Percentiles rank a stretch among this genome's conserved stretches.
Evolutionary conservation across 1,284 basidiomycete species (phyloP).

Genomic region (Moesziomyces parantarcticus): DNA sequence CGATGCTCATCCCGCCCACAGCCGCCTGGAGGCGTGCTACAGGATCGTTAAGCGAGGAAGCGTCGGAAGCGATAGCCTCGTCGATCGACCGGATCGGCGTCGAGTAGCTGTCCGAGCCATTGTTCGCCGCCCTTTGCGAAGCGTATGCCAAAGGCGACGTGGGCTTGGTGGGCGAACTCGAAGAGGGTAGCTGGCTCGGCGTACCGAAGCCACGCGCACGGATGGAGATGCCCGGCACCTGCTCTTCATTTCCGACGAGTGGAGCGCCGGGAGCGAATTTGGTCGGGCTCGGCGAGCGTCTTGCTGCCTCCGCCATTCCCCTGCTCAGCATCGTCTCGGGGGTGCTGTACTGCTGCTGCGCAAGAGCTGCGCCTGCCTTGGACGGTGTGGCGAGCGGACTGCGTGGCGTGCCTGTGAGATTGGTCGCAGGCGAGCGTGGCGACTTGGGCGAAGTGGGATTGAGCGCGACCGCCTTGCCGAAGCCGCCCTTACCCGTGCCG

Average conservation of each 20-base stretch:
- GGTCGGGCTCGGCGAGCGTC: conserved; percentile 43
- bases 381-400: conserved; percentile 27
- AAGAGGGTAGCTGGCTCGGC: conserved; percentile 12
- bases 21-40: conserved; percentile 31
- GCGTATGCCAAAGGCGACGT: conserved; percentile 11
- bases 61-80: conserved; percentile 37
- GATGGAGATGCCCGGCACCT: conserved; percentile 37
- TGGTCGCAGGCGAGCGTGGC: conserved; percentile 24
- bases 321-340: conserved; percentile 31
- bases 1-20: conserved; percentile 26
- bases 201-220: conserved; percentile 19
- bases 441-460: conserved; percentile 49
- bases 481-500: conserved; percentile 65
- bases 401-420: conserved; percentile 16
- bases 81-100: conserved; percentile 42
- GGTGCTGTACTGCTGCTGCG: conserved; percentile 24
- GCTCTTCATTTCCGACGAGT: conserved; percentile 21
- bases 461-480: conserved; percentile 63
- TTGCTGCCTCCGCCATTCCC: conserved; percentile 7
- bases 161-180: conserved; percentile 16
- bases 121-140: not conserved
- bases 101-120: conserved; percentile 5
- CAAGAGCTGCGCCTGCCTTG: conserved; percentile 10
- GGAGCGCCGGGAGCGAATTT: conserved; percentile 33
- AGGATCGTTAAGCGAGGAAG: conserved; percentile 25